Conservation (phyloP, 768 basidiomycete species). For the Boletus eberwhitei region DNA sequence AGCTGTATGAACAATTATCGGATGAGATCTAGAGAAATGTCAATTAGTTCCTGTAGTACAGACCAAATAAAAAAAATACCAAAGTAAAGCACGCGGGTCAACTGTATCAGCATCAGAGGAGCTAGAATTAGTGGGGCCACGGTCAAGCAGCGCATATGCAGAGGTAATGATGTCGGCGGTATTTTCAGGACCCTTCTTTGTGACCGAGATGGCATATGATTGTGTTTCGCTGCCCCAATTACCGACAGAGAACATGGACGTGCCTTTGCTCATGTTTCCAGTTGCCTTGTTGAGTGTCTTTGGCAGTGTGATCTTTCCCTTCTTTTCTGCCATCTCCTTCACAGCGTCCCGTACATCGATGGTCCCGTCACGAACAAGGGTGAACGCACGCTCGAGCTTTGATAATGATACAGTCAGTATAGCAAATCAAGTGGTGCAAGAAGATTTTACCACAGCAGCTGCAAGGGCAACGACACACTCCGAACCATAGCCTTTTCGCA, state of each 20-base stretch:
- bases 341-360: not conserved
- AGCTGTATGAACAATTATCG: not conserved
- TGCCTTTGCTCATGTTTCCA: conserved; percentile 3
- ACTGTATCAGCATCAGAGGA: not conserved
- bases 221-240: conserved; percentile 1
- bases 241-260: not conserved
- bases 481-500: too few species aligned
- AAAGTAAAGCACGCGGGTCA: not conserved
- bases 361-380: too few species aligned
- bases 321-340: not conserved
- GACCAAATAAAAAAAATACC: too few species aligned
- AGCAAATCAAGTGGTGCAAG: too few species aligned
- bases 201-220: not conserved
- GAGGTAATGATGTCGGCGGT: not conserved
- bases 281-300: conserved; percentile 3
- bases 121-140: too few species aligned
- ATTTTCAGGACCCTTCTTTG: not conserved
- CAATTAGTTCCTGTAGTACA: not conserved
- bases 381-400: not conserved
- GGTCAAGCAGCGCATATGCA: not conserved
- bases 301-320: not conserved
- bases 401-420: too few species aligned
- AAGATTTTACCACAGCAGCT: too few species aligned
- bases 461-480: too few species aligned
- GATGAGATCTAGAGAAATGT: not conserved